Percentiles rank a stretch among this genome's conserved stretches.
Evolutionary conservation across 768 basidiomycete species (phyloP).

Genomic region (Psilocybe cyanescens): DNA sequence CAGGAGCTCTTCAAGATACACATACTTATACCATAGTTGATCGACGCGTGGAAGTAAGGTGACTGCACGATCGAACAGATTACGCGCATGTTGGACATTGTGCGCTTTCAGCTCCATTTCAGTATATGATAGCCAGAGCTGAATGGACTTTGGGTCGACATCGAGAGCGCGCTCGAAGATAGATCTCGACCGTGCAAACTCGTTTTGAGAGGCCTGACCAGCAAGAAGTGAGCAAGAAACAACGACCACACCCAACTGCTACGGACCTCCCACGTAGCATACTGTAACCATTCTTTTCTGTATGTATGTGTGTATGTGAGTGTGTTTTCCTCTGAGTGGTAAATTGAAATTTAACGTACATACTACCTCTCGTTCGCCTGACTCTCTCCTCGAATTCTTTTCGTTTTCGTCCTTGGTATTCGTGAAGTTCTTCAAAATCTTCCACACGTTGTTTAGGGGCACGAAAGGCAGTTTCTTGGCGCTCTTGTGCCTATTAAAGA

Average conservation of each 20-base stretch:
- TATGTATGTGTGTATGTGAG: background rate
- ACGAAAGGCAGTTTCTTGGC: conserved; percentile 85
- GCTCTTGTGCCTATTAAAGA: conserved; percentile 78
- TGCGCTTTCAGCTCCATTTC: conserved; percentile 99
- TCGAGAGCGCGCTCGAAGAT: conserved; percentile 97
- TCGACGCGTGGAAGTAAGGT: conserved; percentile 96
- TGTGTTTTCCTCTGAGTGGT: background rate
- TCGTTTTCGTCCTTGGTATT: conserved; percentile 78
- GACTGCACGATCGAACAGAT: conserved; percentile 96
- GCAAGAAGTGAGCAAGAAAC: background rate
- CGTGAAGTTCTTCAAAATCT: conserved; percentile 89
- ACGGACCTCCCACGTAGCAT: conserved; percentile 82
- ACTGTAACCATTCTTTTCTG: conserved; percentile 88
- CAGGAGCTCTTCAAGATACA: conserved; percentile 96
- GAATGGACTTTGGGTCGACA: conserved; percentile 87
- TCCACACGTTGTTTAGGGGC: conserved; percentile 93
- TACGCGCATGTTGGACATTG: conserved; percentile 96
- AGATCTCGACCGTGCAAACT: conserved; percentile 92
- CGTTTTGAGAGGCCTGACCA: conserved; percentile 87
- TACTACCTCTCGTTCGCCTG: conserved; percentile 80
- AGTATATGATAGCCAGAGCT: conserved; percentile 92
- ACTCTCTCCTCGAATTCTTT: conserved; percentile 88
- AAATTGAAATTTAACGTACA: conserved; percentile 47
- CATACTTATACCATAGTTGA: conserved; percentile 99
- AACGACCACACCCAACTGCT: too few species aligned